Percentiles rank a stretch among this genome's conserved stretches.
Conservation (phyloP, 495 filamentous ascomycete genomes). For the Podospora sp. region DNA sequence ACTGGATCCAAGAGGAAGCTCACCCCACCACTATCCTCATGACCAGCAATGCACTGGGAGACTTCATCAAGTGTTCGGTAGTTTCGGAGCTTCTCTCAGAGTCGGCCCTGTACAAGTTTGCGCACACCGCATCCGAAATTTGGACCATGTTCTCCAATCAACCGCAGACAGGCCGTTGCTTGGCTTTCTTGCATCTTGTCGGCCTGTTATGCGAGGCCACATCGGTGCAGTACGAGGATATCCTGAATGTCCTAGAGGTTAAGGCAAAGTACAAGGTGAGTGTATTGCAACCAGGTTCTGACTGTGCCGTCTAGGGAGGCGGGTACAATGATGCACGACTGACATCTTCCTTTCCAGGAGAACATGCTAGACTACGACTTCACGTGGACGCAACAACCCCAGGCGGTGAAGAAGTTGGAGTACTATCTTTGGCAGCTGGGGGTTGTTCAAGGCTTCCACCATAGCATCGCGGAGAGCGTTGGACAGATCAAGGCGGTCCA, state of each 20-base stretch:
- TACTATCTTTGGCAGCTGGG: constrained; percentile 5
- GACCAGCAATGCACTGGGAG: constrained; percentile 1
- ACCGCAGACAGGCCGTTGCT: background rate
- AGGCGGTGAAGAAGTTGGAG: background rate
- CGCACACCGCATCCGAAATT: background rate
- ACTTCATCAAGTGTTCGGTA: constrained; percentile 3
- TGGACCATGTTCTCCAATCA: constrained; percentile 6
- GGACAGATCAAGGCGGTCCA: constrained; percentile 1
- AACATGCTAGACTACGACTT: constrained; percentile 1
- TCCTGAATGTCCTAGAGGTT: background rate
- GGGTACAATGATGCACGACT: background rate
- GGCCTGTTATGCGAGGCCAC: constrained; percentile 4
- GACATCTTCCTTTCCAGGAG: background rate
- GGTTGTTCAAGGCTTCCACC: background rate
- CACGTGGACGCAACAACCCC: background rate
- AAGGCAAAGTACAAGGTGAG: background rate
- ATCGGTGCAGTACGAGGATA: background rate
- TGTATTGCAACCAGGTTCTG: background rate
- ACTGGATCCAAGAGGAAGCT: constrained; percentile 1
- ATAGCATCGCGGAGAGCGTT: background rate
- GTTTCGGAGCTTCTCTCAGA: background rate
- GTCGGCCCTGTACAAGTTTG: background rate
- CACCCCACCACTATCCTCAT: constrained; percentile 1
- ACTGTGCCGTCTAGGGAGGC: background rate
- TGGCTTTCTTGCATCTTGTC: constrained; percentile 3